A percentile compares a stretch with the other conserved stretches of the same genome.
These are phyloP conservation scores for Pythium vanterpoolii DNA, from an alignment of 352 stramenopile genomes.

Conservation along the genomic window DNA sequence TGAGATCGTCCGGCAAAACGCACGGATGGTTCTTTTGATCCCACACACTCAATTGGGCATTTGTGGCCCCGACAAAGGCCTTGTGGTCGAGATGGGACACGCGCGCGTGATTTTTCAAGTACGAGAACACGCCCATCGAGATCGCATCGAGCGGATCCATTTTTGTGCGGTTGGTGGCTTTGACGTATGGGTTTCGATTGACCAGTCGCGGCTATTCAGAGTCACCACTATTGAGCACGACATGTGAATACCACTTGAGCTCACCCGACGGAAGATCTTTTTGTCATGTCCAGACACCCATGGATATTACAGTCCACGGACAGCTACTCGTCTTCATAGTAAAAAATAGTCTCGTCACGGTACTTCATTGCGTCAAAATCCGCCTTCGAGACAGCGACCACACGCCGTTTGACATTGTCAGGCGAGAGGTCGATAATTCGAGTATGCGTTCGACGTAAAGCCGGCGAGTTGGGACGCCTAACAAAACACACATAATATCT, in stretches of 20 bases:
- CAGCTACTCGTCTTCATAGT: constrained; percentile 39
- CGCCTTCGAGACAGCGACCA: constrained; percentile 62
- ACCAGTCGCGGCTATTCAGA: neutral
- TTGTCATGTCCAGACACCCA: neutral
- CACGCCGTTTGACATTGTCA: constrained; percentile 61
- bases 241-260: neutral
- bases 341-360: constrained; percentile 78
- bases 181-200: neutral
- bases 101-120: constrained; percentile 50
- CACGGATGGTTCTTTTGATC: constrained; percentile 66
- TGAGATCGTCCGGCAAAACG: constrained; percentile 58
- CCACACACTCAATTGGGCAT: constrained; percentile 56
- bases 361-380: constrained; percentile 62
- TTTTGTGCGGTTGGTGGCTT: neutral
- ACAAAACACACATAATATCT: neutral
- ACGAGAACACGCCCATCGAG: constrained; percentile 71
- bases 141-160: constrained; percentile 33
- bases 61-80: constrained; percentile 39
- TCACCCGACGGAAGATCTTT: neutral
- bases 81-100: constrained; percentile 60
- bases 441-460: constrained; percentile 37
- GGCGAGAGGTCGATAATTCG: constrained; percentile 48
- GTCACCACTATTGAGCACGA: neutral
- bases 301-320: neutral
- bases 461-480: constrained; percentile 55